Evolutionary conservation across 192 early-diverging fungal genomes (phyloP), one percentile per base, ranked within the genome.

Genomic region (Glomus cerebriforme): DNA sequence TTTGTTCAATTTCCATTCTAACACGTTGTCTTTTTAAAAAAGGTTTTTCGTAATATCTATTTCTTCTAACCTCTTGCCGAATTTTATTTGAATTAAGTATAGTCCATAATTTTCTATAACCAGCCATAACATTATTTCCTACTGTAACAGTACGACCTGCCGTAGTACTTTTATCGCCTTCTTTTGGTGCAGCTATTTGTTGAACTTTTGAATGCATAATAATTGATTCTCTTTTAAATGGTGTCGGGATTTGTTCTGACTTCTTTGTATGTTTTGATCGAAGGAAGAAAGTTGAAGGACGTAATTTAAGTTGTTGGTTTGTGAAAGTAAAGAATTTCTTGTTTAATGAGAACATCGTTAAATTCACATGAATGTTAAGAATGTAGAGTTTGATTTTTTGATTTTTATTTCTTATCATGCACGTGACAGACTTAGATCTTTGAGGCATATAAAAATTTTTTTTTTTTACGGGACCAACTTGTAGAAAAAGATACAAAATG

Each of bases 1-100:
- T 86, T 26, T 84, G 84, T 75, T 90, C 84, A n/a, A 83, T 81
- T 78, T 91, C 86, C 67, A 80, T 84, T 32, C 73, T 86, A 65
- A 88, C 65, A 59, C 92, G 83, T 86, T 88, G 86, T 79, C 91
- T 85, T 82, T 86, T 89, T 34, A 88, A 84, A 64, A 84, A 91
- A 1, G 92, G 92, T 80, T 92, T 92, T 79, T 92, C 92, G 82
- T 92, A 92, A 73, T 88, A 82, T 59, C 80, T 81, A 64, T 88
- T 89, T 70, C 84, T 80, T 17, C 71, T 69, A 19, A 91, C 82
- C 79, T 92, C 90, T 66, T 83, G 80, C n/a, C 90, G 86, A 32
- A 90, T 80, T 59, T 86, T 85, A 77, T 92, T 91, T 39, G 87
- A 82, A 47, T 71, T 78, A 13, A 92, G 77, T 54, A 92, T 90